Evolutionary conservation across 2,329 filamentous ascomycete genomes (phyloP).

Genomic region (Penicillium sp.): DNA sequence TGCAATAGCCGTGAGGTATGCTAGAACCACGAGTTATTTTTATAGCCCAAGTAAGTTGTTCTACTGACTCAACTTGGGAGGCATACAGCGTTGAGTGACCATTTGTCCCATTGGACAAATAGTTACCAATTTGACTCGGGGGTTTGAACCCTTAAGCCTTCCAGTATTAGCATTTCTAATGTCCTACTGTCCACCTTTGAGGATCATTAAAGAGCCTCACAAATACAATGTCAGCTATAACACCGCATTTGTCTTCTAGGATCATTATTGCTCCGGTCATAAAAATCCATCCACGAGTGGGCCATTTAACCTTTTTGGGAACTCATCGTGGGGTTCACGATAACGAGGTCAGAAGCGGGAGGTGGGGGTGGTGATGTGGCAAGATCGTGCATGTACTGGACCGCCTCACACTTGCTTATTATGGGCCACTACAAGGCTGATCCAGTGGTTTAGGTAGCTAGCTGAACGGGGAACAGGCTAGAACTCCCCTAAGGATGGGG

Average conservation of each 20-base stretch:
- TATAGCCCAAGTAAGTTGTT: too few species aligned
- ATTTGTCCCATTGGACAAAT: too few species aligned
- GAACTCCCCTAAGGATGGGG: not conserved
- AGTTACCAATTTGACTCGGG: too few species aligned
- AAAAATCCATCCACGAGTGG: not conserved
- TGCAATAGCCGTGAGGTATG: not conserved
- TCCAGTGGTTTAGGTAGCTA: not conserved
- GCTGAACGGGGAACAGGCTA: not conserved
- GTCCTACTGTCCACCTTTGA: too few species aligned
- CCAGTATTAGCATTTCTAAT: too few species aligned
- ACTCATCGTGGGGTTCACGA: not conserved
- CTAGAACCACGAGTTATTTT: too few species aligned
- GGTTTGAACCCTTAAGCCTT: too few species aligned
- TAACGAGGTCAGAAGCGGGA: not conserved
- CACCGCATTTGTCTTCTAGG: too few species aligned
- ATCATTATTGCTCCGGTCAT: not conserved
- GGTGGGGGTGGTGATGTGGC: conserved; percentile 1
- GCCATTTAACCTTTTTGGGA: conserved; percentile 1
- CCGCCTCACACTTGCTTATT: not conserved
- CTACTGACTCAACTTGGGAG: too few species aligned
- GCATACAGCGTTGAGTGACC: too few species aligned
- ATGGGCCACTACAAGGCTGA: not conserved
- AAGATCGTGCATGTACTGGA: not conserved
- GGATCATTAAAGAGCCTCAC: too few species aligned
- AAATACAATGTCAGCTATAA: too few species aligned